phyloP scores from a whole-genome alignment of 495 filamentous ascomycete species.

The Aspergillus asperescens region DNA sequence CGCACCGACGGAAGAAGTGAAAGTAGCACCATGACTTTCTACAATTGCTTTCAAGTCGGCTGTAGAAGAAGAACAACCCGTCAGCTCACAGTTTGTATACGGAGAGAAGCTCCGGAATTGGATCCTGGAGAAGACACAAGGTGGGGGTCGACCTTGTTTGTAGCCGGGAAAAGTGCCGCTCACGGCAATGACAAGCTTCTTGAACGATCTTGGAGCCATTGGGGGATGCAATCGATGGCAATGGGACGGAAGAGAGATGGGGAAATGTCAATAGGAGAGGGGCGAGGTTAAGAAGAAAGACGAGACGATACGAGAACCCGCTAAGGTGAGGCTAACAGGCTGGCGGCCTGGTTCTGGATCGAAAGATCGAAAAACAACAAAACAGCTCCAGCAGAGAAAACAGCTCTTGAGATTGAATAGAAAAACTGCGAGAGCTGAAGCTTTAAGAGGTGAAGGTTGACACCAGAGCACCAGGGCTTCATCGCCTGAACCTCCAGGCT shows the following conservation, averaged over 20 bases:
- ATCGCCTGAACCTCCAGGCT: conserved; percentile 13
- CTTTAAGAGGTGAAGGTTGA: conserved; percentile 3
- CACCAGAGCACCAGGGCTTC: not conserved
- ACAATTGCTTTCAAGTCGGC: conserved; percentile 38
- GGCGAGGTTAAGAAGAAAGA: not conserved
- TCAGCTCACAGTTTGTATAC: not conserved
- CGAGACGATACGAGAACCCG: not conserved
- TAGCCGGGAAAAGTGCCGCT: conserved; percentile 54
- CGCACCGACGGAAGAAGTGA: conserved; percentile 40
- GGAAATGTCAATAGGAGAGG: not conserved
- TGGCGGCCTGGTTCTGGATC: not conserved
- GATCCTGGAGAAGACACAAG: not conserved
- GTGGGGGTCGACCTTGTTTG: conserved; percentile 44
- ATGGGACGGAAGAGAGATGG: not conserved
- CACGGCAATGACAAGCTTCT: conserved; percentile 49
- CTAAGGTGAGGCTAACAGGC: not conserved
- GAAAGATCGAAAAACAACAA: not conserved
- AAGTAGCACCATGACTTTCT: conserved; percentile 44
- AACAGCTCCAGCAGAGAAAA: not conserved
- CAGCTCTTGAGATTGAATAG: not conserved
- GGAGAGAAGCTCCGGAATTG: not conserved
- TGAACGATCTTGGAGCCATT: conserved; percentile 33
- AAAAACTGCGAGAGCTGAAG: not conserved
- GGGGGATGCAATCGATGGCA: not conserved
- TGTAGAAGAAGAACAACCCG: conserved; percentile 11